Percentiles rank a stretch among this genome's conserved stretches.
phyloP scores from a whole-genome alignment of 2,329 filamentous ascomycete genomes.

The Cadophora malorum region DNA sequence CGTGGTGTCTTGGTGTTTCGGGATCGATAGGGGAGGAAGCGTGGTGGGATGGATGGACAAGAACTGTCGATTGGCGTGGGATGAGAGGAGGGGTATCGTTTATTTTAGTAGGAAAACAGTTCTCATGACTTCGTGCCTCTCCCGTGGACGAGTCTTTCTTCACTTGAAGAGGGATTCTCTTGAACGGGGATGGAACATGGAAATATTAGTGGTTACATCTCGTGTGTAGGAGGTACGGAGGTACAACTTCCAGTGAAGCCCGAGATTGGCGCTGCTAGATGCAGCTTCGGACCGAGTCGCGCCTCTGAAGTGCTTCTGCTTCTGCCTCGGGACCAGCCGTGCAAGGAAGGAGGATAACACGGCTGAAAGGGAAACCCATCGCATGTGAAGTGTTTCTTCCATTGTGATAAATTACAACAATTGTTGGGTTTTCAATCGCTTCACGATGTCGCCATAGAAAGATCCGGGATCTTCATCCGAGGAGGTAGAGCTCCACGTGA shows the following conservation, averaged over 20 bases:
- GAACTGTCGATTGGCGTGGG: background rate
- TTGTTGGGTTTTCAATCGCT: background rate
- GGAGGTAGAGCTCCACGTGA: constrained; percentile 1
- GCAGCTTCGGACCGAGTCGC: constrained; percentile 10
- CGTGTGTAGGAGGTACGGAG: background rate
- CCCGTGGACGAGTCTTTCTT: background rate
- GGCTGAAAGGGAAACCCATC: background rate
- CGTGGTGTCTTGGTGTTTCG: background rate
- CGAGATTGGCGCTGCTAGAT: constrained; percentile 1
- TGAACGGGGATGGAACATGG: background rate
- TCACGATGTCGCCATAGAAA: background rate
- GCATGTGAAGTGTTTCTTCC: background rate
- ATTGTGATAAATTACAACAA: background rate
- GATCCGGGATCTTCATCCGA: background rate
- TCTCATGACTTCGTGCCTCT: background rate
- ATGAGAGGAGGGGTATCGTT: background rate
- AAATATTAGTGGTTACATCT: background rate
- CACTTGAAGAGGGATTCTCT: background rate
- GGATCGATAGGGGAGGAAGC: background rate
- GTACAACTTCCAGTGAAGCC: background rate
- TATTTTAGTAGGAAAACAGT: background rate
- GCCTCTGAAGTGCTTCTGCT: constrained; percentile 15
- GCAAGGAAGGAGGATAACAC: constrained; percentile 4
- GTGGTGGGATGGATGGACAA: constrained; percentile 10
- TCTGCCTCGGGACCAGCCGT: constrained; percentile 13